Conservation (phyloP, 2,329 filamentous ascomycete species). For the Chrysoporthe austroafricana region DNA sequence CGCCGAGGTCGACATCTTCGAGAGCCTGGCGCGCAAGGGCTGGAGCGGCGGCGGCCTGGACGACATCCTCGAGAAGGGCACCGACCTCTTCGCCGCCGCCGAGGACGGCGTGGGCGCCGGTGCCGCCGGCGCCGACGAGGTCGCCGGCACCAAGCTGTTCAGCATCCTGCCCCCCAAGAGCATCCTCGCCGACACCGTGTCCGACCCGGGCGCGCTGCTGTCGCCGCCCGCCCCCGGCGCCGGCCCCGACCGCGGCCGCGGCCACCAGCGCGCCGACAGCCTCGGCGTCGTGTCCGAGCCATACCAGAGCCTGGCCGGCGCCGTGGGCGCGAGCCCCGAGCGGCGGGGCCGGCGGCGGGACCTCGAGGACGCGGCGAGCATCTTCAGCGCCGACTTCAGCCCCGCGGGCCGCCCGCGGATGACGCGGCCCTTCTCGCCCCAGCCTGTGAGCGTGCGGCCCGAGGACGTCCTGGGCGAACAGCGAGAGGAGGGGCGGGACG, state of each 20-base stretch:
- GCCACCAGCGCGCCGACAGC: conserved; percentile 57
- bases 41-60: conserved; percentile 70
- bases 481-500: conserved; percentile 30
- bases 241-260: conserved; percentile 12
- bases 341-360: conserved; percentile 32
- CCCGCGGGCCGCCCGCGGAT: conserved; percentile 59
- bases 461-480: conserved; percentile 36
- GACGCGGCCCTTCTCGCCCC: conserved; percentile 64
- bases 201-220: conserved; percentile 40
- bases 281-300: conserved; percentile 55
- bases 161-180: conserved; percentile 67
- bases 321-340: conserved; percentile 40
- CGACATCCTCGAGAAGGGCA: conserved; percentile 66
- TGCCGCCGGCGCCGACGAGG: conserved; percentile 39
- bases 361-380: conserved; percentile 52
- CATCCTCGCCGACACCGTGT: conserved; percentile 59
- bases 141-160: conserved; percentile 57
- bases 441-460: conserved; percentile 44
- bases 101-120: conserved; percentile 39
- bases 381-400: conserved; percentile 43
- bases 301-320: conserved; percentile 62
- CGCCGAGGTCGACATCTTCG: conserved; percentile 72
- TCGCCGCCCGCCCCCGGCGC: conserved; percentile 20
- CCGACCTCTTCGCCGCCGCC: conserved; percentile 57
- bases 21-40: conserved; percentile 67